Base-by-base conservation (phyloP, 768 basidiomycete genomes). In the Agrocybe praecox region DNA sequence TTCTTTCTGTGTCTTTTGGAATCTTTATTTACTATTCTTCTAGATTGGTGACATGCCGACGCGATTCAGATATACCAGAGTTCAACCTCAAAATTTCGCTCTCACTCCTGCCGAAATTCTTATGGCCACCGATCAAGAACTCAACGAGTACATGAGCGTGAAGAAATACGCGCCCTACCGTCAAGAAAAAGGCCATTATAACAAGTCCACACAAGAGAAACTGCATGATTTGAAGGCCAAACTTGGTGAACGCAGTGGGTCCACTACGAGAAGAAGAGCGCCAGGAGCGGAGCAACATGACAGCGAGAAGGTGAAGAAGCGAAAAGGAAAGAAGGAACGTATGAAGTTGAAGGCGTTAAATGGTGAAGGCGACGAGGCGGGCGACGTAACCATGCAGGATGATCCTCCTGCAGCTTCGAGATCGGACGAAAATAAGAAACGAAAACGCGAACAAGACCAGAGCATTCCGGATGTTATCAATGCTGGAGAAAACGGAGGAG, bases 141-240 rank as follows among this genome's bases (percentile, higher is more conserved):
- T 99, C 48, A 99, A 98, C 74, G 81, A 91, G 56, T 94, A 94
- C 71, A 83, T 96, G 73, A 84, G 89, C 44, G 77, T 98, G 64
- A 96, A 93, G 74, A 90, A 90, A 70, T 82, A 93, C 61, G 97
- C 96, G 15, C 93, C 97, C 6, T 98, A 98, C 71, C 86, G 92
- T 43, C 78, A 83, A 46, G 80, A 82, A 24, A 76, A 71, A 63
- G 72, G 66, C 26, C 71, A 69, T 29, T 93, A 88, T 86, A 90
- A 90, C 65, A 71, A 77, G 32, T 80, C 76, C 36, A 81, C 91
- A 14, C 76, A 75, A 21, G 83, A 88, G 46, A 82, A 87, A 60
- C 75, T 96, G 45, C 77, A 80, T 64, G 90, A 94, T 57, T 79
- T 97, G 55, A 91, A 89, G 69, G 67, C 77, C 46, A 85, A 78